Evolutionary conservation across 306 rosid species (phyloP), one percentile per base, ranked within the genome.

Genomic region (Pterocarpus macrocarpus): DNA sequence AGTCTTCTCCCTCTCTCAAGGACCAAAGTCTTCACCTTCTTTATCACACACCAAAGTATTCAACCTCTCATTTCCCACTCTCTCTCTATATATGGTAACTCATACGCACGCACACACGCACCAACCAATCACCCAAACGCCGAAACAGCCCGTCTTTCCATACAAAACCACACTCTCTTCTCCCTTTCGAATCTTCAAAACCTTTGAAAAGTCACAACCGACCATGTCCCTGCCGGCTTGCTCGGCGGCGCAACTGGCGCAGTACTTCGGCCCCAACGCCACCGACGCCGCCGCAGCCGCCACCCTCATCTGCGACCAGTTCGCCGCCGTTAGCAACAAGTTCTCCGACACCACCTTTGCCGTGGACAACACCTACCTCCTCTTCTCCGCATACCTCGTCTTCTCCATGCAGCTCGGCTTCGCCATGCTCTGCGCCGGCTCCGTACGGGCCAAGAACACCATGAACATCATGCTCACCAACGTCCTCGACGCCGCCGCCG

Each of bases 391-490:
- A 8, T 95, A 95, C 80, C 94, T 95, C n/a, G 99, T 95, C 12
- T 95, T 95, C 92, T 91, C 99, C 36, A 95, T 95, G 99, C 99
- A 95, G 64, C 94, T 95, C 8, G 97, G 97, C 39, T 95, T 95
- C 78, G 97, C 99, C 73, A 95, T 95, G 99, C 95, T 92, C 81
- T 95, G 99, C 47, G 99, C 97, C 32, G 97, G 99, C 45, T 95
- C 99, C n/a, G 99, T 95, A 70, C 90, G 99, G 0, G 99, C 99
- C 61, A 95, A 95, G 30, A 95, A 95, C 94, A 95, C 99, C 84
- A 95, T 95, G 99, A 95, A 95, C 89, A 95, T 95, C 89, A 95
- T 95, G 99, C 97, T 95, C 70, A 95, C 97, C 15, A 95, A 95
- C 84, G 97, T 91, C 66, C 97, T 95, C 17, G 97, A 95, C 84